Evolutionary conservation across 2,329 filamentous ascomycete species (phyloP).

Genomic region (Ophidiomyces ophidiicola): DNA sequence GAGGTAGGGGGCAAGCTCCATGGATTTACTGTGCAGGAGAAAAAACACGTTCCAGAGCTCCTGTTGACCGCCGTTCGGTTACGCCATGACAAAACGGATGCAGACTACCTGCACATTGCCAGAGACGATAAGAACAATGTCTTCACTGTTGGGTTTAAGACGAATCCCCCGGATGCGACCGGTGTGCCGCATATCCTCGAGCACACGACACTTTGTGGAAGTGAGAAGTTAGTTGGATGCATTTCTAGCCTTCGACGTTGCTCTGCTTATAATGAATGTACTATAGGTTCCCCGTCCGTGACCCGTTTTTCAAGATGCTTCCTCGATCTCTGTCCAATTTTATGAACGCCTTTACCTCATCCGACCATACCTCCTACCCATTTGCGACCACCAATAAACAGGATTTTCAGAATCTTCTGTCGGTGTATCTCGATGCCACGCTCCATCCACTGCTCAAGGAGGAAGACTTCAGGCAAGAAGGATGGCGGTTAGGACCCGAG

Average conservation of each 20-base stretch:
- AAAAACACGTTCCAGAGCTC: slow-evolving; percentile 87
- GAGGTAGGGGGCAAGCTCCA: slow-evolving; percentile 74
- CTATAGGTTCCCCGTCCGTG: slow-evolving; percentile 78
- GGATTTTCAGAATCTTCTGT: slow-evolving; percentile 92
- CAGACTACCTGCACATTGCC: slow-evolving; percentile 90
- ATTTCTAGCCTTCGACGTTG: not conserved
- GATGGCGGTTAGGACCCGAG: slow-evolving; percentile 90
- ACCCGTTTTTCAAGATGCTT: slow-evolving; percentile 99
- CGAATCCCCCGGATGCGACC: slow-evolving; percentile 91
- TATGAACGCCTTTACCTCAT: slow-evolving; percentile 97
- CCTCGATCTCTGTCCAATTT: slow-evolving; percentile 97
- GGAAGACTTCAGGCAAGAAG: slow-evolving; percentile 90
- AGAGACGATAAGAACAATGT: slow-evolving; percentile 98
- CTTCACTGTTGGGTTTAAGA: slow-evolving; percentile 98
- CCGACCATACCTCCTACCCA: slow-evolving; percentile 93
- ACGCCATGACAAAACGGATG: slow-evolving; percentile 87
- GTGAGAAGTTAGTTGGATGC: slow-evolving; percentile 59
- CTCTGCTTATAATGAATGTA: slow-evolving; percentile 15
- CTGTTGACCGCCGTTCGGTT: slow-evolving; percentile 84
- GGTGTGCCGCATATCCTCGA: slow-evolving; percentile 95
- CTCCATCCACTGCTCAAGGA: slow-evolving; percentile 78
- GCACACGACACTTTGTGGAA: slow-evolving; percentile 92
- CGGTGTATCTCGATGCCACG: slow-evolving; percentile 91
- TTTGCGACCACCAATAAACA: slow-evolving; percentile 94
- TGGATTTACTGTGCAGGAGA: slow-evolving; percentile 79